These are phyloP conservation scores for Hawksworthiomyces lignivorus DNA, from an alignment of 2,329 filamentous ascomycete genomes.

Conservation along the genomic window DNA sequence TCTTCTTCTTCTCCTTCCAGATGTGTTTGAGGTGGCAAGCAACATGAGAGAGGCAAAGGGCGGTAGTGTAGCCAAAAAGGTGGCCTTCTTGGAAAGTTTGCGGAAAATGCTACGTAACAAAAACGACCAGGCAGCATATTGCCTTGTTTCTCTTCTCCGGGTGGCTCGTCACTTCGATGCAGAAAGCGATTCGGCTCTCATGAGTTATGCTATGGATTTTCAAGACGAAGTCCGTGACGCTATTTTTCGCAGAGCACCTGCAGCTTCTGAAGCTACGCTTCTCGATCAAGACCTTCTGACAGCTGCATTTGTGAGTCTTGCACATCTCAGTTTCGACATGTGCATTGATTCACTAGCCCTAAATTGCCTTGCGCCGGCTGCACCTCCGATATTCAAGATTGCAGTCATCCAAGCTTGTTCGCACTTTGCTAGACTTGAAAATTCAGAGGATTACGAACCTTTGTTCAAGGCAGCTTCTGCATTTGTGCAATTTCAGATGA, in stretches of 20 bases:
- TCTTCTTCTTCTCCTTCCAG: conserved; percentile 56
- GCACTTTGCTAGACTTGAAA: conserved; percentile 49
- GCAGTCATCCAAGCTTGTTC: conserved; percentile 55
- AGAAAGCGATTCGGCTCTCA: conserved; percentile 51
- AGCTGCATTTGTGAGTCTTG: conserved; percentile 57
- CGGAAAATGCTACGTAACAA: conserved; percentile 56
- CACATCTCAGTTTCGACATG: conserved; percentile 53
- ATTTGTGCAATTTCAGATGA: conserved; percentile 49
- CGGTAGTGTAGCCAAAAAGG: conserved; percentile 56
- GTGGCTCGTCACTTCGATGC: conserved; percentile 56
- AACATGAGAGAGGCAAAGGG: conserved; percentile 58
- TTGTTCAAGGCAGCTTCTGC: conserved; percentile 48
- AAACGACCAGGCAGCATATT: conserved; percentile 61
- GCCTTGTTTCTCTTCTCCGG: conserved; percentile 53
- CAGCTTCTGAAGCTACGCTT: conserved; percentile 37
- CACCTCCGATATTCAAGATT: conserved; percentile 54
- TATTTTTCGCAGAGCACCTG: conserved; percentile 48
- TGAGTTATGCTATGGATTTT: conserved; percentile 62
- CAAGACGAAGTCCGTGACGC: conserved; percentile 61
- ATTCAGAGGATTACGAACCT: conserved; percentile 41
- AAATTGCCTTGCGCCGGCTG: conserved; percentile 46
- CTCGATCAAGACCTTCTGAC: conserved; percentile 60
- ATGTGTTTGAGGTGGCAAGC: conserved; percentile 63
- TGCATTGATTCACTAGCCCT: conserved; percentile 50
- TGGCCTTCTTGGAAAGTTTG: conserved; percentile 55